Percentiles rank a stretch among this genome's conserved stretches.
Evolutionary conservation across 768 basidiomycete species (phyloP).

Genomic region (Mycena floridula): DNA sequence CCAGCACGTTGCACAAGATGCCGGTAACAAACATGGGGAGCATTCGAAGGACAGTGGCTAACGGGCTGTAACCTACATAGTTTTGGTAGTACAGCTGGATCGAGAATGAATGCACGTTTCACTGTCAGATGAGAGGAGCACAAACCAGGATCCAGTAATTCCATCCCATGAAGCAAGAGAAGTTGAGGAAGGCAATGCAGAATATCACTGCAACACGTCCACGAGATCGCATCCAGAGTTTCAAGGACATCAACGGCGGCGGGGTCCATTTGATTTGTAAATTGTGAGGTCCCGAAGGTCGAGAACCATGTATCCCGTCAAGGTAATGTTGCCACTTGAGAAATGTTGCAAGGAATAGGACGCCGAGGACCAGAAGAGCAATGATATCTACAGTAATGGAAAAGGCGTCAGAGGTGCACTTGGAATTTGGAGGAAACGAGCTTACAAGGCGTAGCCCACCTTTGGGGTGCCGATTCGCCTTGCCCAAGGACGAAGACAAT

Average conservation of each 20-base stretch:
- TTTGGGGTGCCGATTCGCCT: constrained; percentile 47
- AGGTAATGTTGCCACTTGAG: constrained; percentile 61
- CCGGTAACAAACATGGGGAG: constrained; percentile 73
- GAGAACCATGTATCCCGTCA: constrained; percentile 30
- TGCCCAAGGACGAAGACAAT: constrained; percentile 70
- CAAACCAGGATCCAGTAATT: constrained; percentile 27
- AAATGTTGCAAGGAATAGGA: constrained; percentile 53
- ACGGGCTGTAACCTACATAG: constrained; percentile 45
- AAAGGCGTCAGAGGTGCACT: not conserved
- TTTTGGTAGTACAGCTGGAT: constrained; percentile 66
- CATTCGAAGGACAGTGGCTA: constrained; percentile 59
- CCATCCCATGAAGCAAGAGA: constrained; percentile 53
- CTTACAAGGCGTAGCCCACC: constrained; percentile 48
- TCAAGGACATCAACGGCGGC: constrained; percentile 60
- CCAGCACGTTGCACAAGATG: constrained; percentile 53
- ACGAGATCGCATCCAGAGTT: constrained; percentile 56
- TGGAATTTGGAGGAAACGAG: no score
- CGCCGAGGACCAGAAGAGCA: constrained; percentile 54
- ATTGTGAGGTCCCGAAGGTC: not conserved
- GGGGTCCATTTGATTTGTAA: constrained; percentile 20
- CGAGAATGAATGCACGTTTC: not conserved
- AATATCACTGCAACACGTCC: constrained; percentile 61
- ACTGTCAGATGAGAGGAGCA: not conserved
- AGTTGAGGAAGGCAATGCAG: constrained; percentile 54
- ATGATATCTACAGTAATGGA: constrained; percentile 54